Percentiles rank a stretch among this genome's conserved stretches.
Evolutionary conservation across 176 grass and related monocot species (phyloP).

Genomic region (Guadua angustifolia): DNA sequence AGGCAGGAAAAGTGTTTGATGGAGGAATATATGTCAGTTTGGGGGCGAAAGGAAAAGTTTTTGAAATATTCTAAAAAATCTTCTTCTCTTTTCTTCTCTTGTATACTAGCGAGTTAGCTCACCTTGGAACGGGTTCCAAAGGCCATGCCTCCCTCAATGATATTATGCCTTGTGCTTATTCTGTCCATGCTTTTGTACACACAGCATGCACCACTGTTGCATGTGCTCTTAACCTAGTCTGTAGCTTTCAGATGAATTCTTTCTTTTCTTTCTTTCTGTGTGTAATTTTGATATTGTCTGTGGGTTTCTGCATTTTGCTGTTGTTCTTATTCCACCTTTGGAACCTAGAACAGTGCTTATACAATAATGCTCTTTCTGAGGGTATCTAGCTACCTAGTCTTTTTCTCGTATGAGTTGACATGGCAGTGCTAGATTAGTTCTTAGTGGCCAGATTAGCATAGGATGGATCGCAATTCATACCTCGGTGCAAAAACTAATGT

Average conservation of each 20-base stretch:
- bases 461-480: slow-evolving; percentile 38
- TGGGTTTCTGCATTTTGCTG: slow-evolving; percentile 13
- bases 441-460: slow-evolving; percentile 27
- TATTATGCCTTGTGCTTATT: slow-evolving; percentile 60
- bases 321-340: slow-evolving; percentile 31
- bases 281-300: slow-evolving; percentile 34
- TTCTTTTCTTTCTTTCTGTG: neutral
- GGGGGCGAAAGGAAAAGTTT: neutral
- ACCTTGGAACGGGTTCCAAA: slow-evolving; percentile 32
- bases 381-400: slow-evolving; percentile 36
- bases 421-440: slow-evolving; percentile 19
- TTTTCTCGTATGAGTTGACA: slow-evolving; percentile 40
- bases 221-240: slow-evolving; percentile 34
- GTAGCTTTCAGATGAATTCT: slow-evolving; percentile 32
- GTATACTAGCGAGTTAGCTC: slow-evolving; percentile 9
- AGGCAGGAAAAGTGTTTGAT: slow-evolving; percentile 40
- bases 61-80: slow-evolving; percentile 44
- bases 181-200: slow-evolving; percentile 54
- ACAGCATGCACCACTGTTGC: slow-evolving; percentile 34
- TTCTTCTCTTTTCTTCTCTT: neutral
- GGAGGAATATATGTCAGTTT: slow-evolving; percentile 53
- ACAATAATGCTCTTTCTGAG: slow-evolving; percentile 48
- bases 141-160: slow-evolving; percentile 36
- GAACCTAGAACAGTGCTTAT: slow-evolving; percentile 45
- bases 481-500: neutral